phyloP scores from a whole-genome alignment of 345 rosid genomes.

The Acer yangbiense region DNA sequence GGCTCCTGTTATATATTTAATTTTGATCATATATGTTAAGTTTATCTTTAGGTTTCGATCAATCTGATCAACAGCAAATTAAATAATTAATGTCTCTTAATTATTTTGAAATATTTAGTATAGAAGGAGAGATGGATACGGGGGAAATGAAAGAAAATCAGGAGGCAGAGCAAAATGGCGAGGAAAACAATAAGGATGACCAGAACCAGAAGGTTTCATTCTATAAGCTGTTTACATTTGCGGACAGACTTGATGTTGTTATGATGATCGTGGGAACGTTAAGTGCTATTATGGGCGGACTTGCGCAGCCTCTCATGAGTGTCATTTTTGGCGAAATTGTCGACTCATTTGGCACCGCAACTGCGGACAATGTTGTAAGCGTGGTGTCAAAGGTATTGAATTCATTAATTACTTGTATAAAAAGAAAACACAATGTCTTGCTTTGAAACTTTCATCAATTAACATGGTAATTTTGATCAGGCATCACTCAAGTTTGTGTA shows the following conservation, averaged over 20 bases:
- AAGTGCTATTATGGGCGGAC: slow-evolving; percentile 45
- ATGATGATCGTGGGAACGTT: slow-evolving; percentile 53
- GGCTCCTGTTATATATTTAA: no score
- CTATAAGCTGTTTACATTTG: slow-evolving; percentile 60
- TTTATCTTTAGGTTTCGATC: no score
- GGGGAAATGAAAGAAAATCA: neutral
- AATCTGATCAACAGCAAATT: no score
- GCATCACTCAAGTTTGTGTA: slow-evolving; percentile 54
- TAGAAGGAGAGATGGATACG: neutral
- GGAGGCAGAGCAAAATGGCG: neutral
- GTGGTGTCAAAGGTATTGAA: slow-evolving; percentile 54
- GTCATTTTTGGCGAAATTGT: slow-evolving; percentile 63
- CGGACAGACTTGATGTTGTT: slow-evolving; percentile 45
- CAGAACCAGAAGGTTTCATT: slow-evolving; percentile 42
- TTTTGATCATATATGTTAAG: no score
- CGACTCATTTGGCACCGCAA: slow-evolving; percentile 55
- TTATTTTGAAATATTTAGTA: no score
- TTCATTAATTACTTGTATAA: no score
- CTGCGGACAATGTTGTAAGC: slow-evolving; percentile 37
- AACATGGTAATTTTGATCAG: slow-evolving; percentile 36
- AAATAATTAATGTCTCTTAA: no score
- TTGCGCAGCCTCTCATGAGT: slow-evolving; percentile 56
- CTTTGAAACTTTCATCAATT: no score
- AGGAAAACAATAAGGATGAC: neutral
- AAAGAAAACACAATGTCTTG: neutral